Conservation (phyloP, 2,329 filamentous ascomycete genomes). For the Sarocladiaceae sp. region DNA sequence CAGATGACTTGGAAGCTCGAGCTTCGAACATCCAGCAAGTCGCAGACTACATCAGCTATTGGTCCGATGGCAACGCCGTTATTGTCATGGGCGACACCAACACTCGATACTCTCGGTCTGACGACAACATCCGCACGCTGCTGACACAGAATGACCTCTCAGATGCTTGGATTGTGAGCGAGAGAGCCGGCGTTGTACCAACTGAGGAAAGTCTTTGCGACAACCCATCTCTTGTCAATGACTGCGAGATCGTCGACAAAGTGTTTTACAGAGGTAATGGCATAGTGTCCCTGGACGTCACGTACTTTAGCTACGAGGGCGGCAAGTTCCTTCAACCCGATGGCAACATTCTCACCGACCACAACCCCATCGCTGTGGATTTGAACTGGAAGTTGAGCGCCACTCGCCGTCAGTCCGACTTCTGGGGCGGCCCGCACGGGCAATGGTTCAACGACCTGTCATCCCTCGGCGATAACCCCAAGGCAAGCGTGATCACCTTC, state of each 20-base stretch:
- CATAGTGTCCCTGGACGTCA: conserved; percentile 37
- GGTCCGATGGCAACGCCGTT: conserved; percentile 52
- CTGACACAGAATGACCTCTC: conserved; percentile 3
- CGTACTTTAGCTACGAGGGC: conserved; percentile 46
- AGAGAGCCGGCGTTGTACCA: conserved; percentile 5
- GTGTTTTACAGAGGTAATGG: conserved; percentile 43
- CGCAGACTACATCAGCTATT: conserved; percentile 44
- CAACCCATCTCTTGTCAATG: conserved; percentile 44
- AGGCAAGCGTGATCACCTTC: conserved; percentile 4
- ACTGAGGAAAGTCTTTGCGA: conserved; percentile 16
- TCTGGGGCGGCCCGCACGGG: conserved; percentile 5
- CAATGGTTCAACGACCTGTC: conserved; percentile 2
- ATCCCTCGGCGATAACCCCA: conserved; percentile 4
- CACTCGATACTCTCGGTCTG: conserved; percentile 50
- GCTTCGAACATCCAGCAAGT: conserved; percentile 52
- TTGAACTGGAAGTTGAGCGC: conserved; percentile 27
- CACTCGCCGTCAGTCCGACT: not conserved
- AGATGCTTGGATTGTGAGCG: conserved; percentile 4
- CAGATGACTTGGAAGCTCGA: conserved; percentile 44
- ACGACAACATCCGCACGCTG: conserved; percentile 31
- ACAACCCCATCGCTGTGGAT: conserved; percentile 51
- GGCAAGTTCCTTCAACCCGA: conserved; percentile 47
- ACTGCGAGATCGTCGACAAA: conserved; percentile 60
- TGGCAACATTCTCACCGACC: conserved; percentile 50
- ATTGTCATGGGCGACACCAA: conserved; percentile 59